A percentile compares a stretch with the other conserved stretches of the same genome.
phyloP scores from a whole-genome alignment of 495 filamentous ascomycete genomes.

The Talaromyces thailandensis region DNA sequence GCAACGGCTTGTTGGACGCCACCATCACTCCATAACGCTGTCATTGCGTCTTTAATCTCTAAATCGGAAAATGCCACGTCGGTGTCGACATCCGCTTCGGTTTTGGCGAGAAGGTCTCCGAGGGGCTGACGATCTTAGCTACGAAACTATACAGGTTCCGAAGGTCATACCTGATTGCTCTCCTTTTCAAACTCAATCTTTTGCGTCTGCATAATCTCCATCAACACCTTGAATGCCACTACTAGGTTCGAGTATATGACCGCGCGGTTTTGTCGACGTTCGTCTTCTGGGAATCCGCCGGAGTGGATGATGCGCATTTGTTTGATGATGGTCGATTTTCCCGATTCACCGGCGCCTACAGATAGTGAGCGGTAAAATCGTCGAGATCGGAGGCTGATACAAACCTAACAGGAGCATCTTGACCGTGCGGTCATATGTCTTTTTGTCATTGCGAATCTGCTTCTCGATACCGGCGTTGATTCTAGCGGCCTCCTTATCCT shows the following conservation, averaged over 20 bases:
- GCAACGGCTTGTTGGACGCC: constrained; percentile 80
- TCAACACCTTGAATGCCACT: constrained; percentile 77
- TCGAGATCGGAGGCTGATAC: constrained; percentile 10
- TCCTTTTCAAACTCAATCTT: constrained; percentile 65
- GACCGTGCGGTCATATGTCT: constrained; percentile 66
- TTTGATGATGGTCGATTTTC: constrained; percentile 96
- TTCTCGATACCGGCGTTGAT: constrained; percentile 61
- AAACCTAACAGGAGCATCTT: constrained; percentile 77
- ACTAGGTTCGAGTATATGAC: constrained; percentile 93
- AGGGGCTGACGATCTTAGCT: constrained; percentile 15
- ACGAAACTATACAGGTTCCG: too few species aligned
- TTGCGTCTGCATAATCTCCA: constrained; percentile 89
- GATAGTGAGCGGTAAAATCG: background rate
- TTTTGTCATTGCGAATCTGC: constrained; percentile 70
- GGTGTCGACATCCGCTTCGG: constrained; percentile 66
- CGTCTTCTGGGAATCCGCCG: constrained; percentile 81
- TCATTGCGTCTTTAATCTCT: constrained; percentile 68
- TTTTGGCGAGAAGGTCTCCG: constrained; percentile 24
- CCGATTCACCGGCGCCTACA: constrained; percentile 89
- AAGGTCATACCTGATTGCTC: constrained; percentile 57
- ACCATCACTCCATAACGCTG: constrained; percentile 70
- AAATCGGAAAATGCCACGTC: constrained; percentile 59
- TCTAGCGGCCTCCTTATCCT: constrained; percentile 32
- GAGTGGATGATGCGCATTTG: constrained; percentile 99
- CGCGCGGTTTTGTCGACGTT: constrained; percentile 85